Base-by-base conservation (phyloP, 768 basidiomycete species). In the Boletus coccyginus region DNA sequence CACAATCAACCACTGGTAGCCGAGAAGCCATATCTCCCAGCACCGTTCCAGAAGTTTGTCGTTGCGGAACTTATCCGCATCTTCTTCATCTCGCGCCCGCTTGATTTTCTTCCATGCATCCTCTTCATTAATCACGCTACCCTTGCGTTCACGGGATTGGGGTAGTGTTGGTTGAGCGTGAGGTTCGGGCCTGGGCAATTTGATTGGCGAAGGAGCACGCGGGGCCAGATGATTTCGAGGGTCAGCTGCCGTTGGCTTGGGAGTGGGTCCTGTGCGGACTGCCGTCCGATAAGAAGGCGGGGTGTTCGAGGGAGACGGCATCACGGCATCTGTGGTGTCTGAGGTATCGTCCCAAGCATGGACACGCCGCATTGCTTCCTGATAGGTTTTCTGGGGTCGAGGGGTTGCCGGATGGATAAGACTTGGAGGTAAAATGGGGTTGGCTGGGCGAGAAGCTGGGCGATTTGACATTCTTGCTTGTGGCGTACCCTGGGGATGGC, bases 81-180 rank as follows among this genome's bases (percentile, higher is more conserved):
- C 80, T 61, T 80, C 75, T 65, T 92, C 86, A 60, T 90, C 84
- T 62, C 82, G 81, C 45, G 81, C 78, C 77, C 87, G 81, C 65
- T 81, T 78, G 35, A 91, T 84, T 59, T 85, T 89, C 61, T 85
- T 84, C 88, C 90, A 93, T 0, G 86, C 86, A 55, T 89, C 86
- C 52, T 87, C 83, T 65, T 87, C 83, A 62, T 88, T 84, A 19
- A 84, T 70, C n/a, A 77, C 73, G 60, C 75, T 82, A 13, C 75
- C 78, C 60, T 73, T 79, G 29, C 77, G 76, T 58, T 75, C 78
- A 46, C 77, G 68, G 21, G 62, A 54, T 57, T 63, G 63, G 46
- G 60, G 57, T 52, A 58, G 36, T 51, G 59, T 31, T 43, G 51
- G 41, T 46, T 63, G 67, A 46, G 36, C 19, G 48, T 54, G 61